These are phyloP conservation scores for Chrysopogon serrulatus DNA, from an alignment of 176 grass and related monocot species.

Conservation along the genomic window DNA sequence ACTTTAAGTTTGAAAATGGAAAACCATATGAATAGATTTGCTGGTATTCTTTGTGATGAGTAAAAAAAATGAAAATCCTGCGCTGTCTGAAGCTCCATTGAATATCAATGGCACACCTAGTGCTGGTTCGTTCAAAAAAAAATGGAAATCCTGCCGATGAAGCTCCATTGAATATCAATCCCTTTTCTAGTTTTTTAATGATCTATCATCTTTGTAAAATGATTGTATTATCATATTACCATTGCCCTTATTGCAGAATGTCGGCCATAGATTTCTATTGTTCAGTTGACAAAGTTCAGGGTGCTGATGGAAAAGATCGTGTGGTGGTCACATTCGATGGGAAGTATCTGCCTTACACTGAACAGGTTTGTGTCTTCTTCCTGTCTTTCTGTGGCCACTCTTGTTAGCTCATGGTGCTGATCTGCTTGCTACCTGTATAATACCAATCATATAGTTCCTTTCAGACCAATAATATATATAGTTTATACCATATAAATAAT, in stretches of 20 bases:
- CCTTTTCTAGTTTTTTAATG: background rate
- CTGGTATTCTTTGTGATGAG: too few relatives aligned
- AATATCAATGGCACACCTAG: too few relatives aligned
- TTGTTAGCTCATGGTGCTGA: background rate
- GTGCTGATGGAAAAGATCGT: constrained; percentile 73
- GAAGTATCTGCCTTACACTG: constrained; percentile 88
- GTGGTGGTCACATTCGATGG: constrained; percentile 91
- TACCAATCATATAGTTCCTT: background rate
- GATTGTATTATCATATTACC: background rate
- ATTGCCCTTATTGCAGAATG: constrained; percentile 53
- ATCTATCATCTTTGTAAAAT: background rate
- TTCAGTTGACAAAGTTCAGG: constrained; percentile 88
- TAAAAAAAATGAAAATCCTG: too few relatives aligned
- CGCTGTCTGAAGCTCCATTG: too few relatives aligned
- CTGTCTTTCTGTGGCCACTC: background rate
- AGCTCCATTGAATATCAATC: background rate
- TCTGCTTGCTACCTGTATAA: background rate
- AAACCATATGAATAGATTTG: too few relatives aligned
- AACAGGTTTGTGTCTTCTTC: constrained; percentile 62
- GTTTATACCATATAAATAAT: background rate
- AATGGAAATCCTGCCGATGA: background rate
- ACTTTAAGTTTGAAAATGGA: too few relatives aligned
- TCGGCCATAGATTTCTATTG: constrained; percentile 96
- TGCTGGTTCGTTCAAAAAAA: too few relatives aligned
- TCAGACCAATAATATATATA: background rate